Evolutionary conservation across 345 rosid species (phyloP).

Genomic region (Lepidium aucheri): DNA sequence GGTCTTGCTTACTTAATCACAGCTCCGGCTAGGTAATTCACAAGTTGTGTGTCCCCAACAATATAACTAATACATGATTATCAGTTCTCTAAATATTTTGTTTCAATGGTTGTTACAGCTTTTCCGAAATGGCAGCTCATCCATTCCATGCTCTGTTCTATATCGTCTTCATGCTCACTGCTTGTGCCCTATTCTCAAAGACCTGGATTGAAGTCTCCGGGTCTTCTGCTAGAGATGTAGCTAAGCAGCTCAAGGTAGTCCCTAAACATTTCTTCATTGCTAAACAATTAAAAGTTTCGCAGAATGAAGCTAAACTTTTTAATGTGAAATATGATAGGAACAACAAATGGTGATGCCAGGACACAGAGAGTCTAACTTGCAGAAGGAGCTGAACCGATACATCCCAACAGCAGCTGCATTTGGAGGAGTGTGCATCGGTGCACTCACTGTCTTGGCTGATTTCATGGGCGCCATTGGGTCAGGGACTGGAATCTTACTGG

Average conservation of each 20-base stretch:
- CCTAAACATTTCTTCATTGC: neutral
- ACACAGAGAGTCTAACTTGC: constrained; percentile 59
- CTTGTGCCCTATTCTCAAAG: constrained; percentile 75
- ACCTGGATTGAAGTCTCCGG: constrained; percentile 84
- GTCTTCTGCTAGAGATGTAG: constrained; percentile 71
- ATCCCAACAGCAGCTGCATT: constrained; percentile 77
- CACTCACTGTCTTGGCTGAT: constrained; percentile 64
- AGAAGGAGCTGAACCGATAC: constrained; percentile 67
- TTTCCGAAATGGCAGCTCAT: constrained; percentile 69
- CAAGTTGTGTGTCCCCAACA: neutral
- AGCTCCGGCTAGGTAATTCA: constrained; percentile 52
- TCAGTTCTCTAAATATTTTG: neutral
- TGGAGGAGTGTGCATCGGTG: constrained; percentile 77
- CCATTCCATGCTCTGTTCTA: constrained; percentile 76
- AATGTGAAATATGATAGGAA: constrained; percentile 32
- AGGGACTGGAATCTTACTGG: constrained; percentile 67
- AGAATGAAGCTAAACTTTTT: neutral
- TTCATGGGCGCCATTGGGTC: constrained; percentile 82
- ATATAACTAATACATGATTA: neutral
- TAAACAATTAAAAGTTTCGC: neutral
- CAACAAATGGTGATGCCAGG: constrained; percentile 93
- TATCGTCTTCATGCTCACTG: constrained; percentile 61
- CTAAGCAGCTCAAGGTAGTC: constrained; percentile 71
- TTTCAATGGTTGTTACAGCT: constrained; percentile 26
- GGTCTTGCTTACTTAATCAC: constrained; percentile 67